Evolutionary conservation across 2,329 filamentous ascomycete species (phyloP).

Genomic region (Gyromitra esculenta): DNA sequence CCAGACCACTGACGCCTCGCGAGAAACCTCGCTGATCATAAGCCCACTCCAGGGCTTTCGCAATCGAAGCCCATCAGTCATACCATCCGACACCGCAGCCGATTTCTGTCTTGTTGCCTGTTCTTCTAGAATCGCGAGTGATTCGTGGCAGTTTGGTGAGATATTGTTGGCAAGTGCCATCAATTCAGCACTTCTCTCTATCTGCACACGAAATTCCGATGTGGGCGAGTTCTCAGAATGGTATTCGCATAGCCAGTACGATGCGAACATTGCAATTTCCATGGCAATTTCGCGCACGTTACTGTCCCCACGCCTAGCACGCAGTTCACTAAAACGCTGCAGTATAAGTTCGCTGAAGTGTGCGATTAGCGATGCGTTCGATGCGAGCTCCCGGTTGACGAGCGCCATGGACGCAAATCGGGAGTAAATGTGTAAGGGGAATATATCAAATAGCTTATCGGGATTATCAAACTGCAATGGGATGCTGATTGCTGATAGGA

Average conservation of each 20-base stretch:
- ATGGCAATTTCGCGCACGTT: slow-evolving; percentile 10
- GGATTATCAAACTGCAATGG: slow-evolving; percentile 11
- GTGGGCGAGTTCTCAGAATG: slow-evolving; percentile 27
- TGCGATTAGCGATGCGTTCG: slow-evolving; percentile 19
- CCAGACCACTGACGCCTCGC: slow-evolving; percentile 10
- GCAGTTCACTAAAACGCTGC: slow-evolving; percentile 28
- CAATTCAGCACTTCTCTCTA: slow-evolving; percentile 20
- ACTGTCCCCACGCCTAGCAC: neutral
- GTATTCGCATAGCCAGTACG: slow-evolving; percentile 45
- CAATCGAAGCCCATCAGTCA: slow-evolving; percentile 43
- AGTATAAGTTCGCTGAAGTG: slow-evolving; percentile 32
- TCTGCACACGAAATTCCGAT: slow-evolving; percentile 28
- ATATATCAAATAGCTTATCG: slow-evolving; percentile 30
- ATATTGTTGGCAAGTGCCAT: slow-evolving; percentile 32
- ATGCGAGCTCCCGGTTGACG: slow-evolving; percentile 23
- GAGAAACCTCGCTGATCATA: slow-evolving; percentile 7
- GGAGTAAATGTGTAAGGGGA: slow-evolving; percentile 34
- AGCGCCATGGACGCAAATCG: slow-evolving; percentile 38
- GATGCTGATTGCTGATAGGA: slow-evolving; percentile 43
- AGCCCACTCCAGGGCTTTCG: slow-evolving; percentile 41
- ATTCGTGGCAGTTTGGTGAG: neutral
- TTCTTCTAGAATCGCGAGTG: slow-evolving; percentile 14
- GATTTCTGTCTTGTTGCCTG: slow-evolving; percentile 31
- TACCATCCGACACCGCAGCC: slow-evolving; percentile 25
- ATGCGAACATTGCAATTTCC: slow-evolving; percentile 29